Evolutionary conservation across 176 grass and related monocot species (phyloP).

Genomic region (Oryza brachyantha): DNA sequence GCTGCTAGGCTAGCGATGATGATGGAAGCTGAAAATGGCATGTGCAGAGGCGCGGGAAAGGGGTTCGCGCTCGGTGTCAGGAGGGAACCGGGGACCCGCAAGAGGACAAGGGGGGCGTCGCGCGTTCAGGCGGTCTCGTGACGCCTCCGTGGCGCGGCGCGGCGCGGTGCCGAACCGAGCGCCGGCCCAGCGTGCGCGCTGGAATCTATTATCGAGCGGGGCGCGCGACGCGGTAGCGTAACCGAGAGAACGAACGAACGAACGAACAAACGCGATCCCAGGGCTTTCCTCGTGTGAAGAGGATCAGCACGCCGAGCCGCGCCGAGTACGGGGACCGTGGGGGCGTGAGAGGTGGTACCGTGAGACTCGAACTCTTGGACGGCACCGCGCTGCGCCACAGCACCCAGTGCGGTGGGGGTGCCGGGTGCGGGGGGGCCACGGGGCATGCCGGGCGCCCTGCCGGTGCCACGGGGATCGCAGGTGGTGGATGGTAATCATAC

Average conservation of each 20-base stretch:
- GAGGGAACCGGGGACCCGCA: not conserved
- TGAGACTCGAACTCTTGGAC: not conserved
- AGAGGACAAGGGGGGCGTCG: constrained; percentile 14
- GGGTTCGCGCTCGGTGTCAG: not conserved
- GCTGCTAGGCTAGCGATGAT: not conserved
- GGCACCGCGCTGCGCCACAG: not conserved
- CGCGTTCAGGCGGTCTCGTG: constrained; percentile 42
- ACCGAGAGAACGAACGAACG: too few species aligned
- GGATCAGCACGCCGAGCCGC: too few species aligned
- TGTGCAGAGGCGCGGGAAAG: constrained; percentile 3
- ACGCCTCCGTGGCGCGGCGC: constrained; percentile 13
- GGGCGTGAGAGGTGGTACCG: not conserved
- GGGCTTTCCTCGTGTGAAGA: too few species aligned
- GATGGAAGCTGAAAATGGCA: not conserved
- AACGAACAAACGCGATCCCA: not conserved
- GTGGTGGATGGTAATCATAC: too few species aligned
- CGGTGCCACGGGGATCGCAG: not conserved
- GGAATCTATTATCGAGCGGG: not conserved
- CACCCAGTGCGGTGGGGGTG: too few species aligned
- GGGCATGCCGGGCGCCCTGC: not conserved
- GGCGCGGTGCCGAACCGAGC: not conserved
- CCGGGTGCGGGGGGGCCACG: not conserved
- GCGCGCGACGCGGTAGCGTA: too few species aligned
- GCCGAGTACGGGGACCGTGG: not conserved
- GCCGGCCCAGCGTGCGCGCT: not conserved